Base-by-base conservation (phyloP, 345 rosid genomes). In the Tarenaya hassleriana region DNA sequence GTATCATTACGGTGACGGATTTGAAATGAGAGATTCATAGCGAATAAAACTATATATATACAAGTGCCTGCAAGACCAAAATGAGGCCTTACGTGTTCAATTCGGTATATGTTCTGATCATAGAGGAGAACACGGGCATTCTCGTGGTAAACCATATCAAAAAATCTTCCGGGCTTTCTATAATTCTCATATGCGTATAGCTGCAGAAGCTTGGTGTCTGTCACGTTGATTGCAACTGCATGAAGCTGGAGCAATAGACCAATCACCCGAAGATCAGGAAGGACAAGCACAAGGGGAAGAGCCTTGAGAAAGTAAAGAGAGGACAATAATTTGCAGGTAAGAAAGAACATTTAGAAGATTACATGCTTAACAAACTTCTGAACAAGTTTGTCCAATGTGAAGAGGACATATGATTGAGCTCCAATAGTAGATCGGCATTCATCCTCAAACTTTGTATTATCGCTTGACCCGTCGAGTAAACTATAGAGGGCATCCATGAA, bases 401-500 rank as follows among this genome's bases (percentile, higher is more conserved):
- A 92, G 7, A 92, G 77, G 41, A 92, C 69, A 52, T 92, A 92
- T 35, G 98, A 92, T 58, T 88, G 98, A 47, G 97, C 83, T 61
- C 98, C 98, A 48, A 92, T 83, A 50, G 83, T 88, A 67, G 97
- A 83, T 35, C 97, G 91, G 52, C 98, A 92, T 32, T 88, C 98
- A 63, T 92, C 98, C 76, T 92, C 98, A 59, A 92, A 92, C 75
- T 88, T 92, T 29, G 86, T 73, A 72, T 85, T 92, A 63, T 88
- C 95, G 16, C 86, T 85, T 17, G 95, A 79, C 47, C 98, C 98
- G 42, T 88, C 95, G 42, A 92, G 86, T 54, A 92, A 69, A 63
- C 73, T 92, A 77, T 83, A 85, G 56, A 92, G 94, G 15, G 98
- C 95, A 58, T 75, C 80, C 83, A 77, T 79, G 76, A 92, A 92